Evolutionary conservation across 202 grass and related monocot species (phyloP), one percentile per base, ranked within the genome.

Genomic region (Schoenoplectus triqueter): DNA sequence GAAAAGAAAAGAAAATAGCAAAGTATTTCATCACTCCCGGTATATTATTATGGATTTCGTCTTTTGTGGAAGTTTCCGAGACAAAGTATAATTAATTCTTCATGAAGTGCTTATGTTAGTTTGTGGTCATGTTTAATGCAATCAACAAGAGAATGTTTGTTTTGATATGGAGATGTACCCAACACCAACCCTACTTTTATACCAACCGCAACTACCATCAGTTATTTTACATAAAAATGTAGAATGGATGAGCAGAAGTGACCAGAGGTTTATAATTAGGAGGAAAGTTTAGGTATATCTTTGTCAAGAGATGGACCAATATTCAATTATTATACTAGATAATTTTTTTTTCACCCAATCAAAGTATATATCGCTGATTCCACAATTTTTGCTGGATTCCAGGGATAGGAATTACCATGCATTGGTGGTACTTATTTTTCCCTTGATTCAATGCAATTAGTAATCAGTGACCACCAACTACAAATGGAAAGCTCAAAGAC

Each of bases 301-400:
- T 46, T 5, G 20, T 45, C 14, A 71, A 71, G 68, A 42, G 14
- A 71, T 48, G 14, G 14, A 71, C 68, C 13, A 11, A 69, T 7
- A 49, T 49, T 48, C n/a, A 73, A 74, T 74, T 74, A 52, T 52
- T 22, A 73, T 73, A 50, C 1, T 74, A 56, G 54, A 56, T 56
- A 56, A 56, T 11, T 10, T 9, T 49, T 49, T 49, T 49, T 49
- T 49, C 6, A 49, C 31, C 31, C 31, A 31, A 31, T 31, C 31
- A 31, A 31, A 31, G 31, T 31, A 31, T 31, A 31, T 31, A 31
- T 31, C 31, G 31, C 31, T 31, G 31, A 31, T 31, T 31, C 31
- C 31, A 31, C 31, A 31, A 31, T 31, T 31, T 31, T 31, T 31
- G 31, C 31, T 31, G 31, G 31, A 31, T 31, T 31, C 31, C 31